phyloP scores from a whole-genome alignment of 2,329 filamentous ascomycete genomes.

The Neospermospora avenae region DNA sequence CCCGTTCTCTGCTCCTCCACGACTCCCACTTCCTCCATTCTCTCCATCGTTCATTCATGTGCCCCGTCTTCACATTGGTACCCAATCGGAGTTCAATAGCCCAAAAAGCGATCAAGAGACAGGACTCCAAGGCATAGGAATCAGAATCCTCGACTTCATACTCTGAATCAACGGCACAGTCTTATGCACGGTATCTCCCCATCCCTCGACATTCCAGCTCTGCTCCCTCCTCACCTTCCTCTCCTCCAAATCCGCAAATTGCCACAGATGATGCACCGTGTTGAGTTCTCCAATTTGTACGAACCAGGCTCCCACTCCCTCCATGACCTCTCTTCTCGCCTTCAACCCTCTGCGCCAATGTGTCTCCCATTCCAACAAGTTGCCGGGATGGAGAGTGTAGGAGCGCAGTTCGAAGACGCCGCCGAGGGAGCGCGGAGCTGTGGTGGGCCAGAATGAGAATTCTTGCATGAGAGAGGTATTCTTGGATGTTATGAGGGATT shows the following conservation, averaged over 20 bases:
- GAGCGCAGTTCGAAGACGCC: conserved; percentile 95
- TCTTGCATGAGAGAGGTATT: conserved; percentile 95
- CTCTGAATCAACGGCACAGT: conserved; percentile 94
- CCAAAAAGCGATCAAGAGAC: conserved; percentile 49
- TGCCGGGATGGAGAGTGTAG: conserved; percentile 93
- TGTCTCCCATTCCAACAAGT: conserved; percentile 96
- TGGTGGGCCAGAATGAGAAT: conserved; percentile 99
- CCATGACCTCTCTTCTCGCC: conserved; percentile 94
- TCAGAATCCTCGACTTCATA: conserved; percentile 92
- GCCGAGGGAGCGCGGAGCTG: conserved; percentile 81
- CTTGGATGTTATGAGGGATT: conserved; percentile 79
- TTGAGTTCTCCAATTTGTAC: conserved; percentile 97
- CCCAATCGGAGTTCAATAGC: too few relatives aligned
- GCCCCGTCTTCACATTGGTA: too few relatives aligned
- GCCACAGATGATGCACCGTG: conserved; percentile 97
- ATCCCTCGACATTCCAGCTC: conserved; percentile 93
- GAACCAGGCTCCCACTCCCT: conserved; percentile 97
- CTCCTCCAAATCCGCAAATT: conserved; percentile 96
- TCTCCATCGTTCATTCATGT: too few relatives aligned
- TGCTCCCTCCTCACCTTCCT: conserved; percentile 85
- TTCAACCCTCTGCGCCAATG: conserved; percentile 93
- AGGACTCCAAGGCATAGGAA: conserved; percentile 96
- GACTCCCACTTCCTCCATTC: too few relatives aligned
- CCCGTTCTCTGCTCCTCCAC: too few relatives aligned
- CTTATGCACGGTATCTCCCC: conserved; percentile 97